Conservation (phyloP, 768 basidiomycete genomes). For the Pisolithus microcarpus region DNA sequence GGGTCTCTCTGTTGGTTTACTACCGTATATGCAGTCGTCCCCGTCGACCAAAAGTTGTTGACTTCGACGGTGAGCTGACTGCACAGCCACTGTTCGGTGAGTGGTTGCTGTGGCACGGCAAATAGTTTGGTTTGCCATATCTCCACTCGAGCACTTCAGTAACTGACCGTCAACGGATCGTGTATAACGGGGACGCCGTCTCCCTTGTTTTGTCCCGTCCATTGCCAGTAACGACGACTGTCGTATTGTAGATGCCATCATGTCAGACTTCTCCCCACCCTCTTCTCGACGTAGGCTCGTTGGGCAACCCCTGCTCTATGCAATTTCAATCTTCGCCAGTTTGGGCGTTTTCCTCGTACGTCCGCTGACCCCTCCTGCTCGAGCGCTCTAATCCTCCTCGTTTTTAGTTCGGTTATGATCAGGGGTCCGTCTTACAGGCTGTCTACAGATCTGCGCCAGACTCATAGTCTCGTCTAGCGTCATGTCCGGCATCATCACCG, state of each 20-base stretch:
- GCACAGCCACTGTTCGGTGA: background rate
- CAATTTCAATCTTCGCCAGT: constrained; percentile 75
- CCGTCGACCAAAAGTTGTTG: too few species aligned
- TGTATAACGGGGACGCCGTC: background rate
- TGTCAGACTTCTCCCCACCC: constrained; percentile 33
- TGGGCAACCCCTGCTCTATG: constrained; percentile 70
- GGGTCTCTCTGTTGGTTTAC: background rate
- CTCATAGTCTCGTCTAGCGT: constrained; percentile 41
- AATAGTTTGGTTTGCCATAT: background rate
- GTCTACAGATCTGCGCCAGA: background rate
- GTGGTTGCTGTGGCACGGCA: background rate
- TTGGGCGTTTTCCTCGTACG: constrained; percentile 80
- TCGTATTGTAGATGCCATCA: constrained; percentile 40
- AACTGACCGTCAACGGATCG: background rate
- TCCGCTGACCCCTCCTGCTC: constrained; percentile 7
- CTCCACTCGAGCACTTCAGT: background rate
- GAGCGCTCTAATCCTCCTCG: background rate
- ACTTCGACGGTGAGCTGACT: too few species aligned
- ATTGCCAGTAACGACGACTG: background rate
- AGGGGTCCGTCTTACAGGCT: constrained; percentile 47
- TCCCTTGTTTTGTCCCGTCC: constrained; percentile 3
- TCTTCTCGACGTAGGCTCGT: constrained; percentile 50
- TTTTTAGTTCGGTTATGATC: constrained; percentile 75
- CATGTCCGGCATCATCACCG: constrained; percentile 89
- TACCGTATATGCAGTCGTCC: background rate